Evolutionary conservation across 345 rosid genomes (phyloP).

Genomic region (thale cress (Arabidopsis thaliana)): DNA sequence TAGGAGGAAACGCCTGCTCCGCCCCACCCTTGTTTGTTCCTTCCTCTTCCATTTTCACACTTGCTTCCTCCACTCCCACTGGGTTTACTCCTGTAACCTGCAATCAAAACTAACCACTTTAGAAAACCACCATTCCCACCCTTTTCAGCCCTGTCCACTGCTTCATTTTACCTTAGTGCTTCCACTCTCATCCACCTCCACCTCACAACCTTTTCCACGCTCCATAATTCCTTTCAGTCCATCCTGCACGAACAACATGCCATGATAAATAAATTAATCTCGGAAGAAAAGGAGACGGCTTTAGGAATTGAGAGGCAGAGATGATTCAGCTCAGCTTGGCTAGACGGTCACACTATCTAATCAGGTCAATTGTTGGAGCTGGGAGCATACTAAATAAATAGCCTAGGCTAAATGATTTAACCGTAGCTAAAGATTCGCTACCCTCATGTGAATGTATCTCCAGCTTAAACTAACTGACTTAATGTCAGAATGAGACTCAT

Average conservation of each 20-base stretch:
- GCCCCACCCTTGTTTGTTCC: slow-evolving; percentile 53
- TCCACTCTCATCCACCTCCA: slow-evolving; percentile 55
- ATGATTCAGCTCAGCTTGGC: slow-evolving; percentile 17
- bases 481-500: slow-evolving; percentile 4
- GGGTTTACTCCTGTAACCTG: slow-evolving; percentile 61
- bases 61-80: slow-evolving; percentile 68
- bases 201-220: slow-evolving; percentile 62
- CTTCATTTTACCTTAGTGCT: slow-evolving; percentile 55
- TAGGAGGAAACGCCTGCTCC: slow-evolving; percentile 61
- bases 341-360: slow-evolving; percentile 17
- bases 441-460: neutral
- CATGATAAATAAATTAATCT: neutral
- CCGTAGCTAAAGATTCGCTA: neutral
- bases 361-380: slow-evolving; percentile 21
- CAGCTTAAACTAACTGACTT: slow-evolving; percentile 9
- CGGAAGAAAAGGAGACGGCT: slow-evolving; percentile 14
- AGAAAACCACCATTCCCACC: neutral
- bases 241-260: slow-evolving; percentile 54
- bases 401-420: slow-evolving; percentile 17
- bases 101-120: slow-evolving; percentile 36
- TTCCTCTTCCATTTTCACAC: slow-evolving; percentile 72
- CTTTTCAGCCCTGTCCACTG: neutral
- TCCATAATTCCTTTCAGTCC: slow-evolving; percentile 56
- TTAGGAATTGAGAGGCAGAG: slow-evolving; percentile 5
- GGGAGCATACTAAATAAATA: slow-evolving; percentile 6